Evolutionary conservation across 2,329 filamentous ascomycete species (phyloP).

Genomic region (Claviceps quebecensis): DNA sequence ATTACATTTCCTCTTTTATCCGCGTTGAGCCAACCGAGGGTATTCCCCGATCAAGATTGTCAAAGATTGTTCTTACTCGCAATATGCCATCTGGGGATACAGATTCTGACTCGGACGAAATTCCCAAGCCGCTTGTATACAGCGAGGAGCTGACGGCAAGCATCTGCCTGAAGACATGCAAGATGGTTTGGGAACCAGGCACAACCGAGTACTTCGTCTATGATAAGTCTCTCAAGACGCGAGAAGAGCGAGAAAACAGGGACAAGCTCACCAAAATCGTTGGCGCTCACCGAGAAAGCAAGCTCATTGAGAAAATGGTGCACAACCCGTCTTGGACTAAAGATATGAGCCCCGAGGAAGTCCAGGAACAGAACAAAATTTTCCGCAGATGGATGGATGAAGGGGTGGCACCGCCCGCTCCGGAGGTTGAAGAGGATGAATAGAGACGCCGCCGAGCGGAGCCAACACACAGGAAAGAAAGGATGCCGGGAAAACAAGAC

Average conservation of each 20-base stretch:
- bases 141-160: constrained; percentile 56
- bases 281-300: constrained; percentile 51
- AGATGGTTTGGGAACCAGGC: constrained; percentile 60
- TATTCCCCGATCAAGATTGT: constrained; percentile 48
- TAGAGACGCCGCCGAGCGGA: not conserved
- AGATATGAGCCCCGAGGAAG: constrained; percentile 63
- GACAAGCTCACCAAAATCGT: constrained; percentile 38
- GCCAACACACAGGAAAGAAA: too few species aligned
- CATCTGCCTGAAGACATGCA: constrained; percentile 65
- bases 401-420: constrained; percentile 22
- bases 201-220: constrained; percentile 61
- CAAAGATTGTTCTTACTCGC: constrained; percentile 55
- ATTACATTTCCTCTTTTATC: constrained; percentile 87
- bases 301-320: constrained; percentile 66
- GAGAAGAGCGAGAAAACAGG: constrained; percentile 44
- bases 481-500: not conserved
- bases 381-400: constrained; percentile 41
- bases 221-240: constrained; percentile 52
- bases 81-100: constrained; percentile 52
- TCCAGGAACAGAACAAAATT: constrained; percentile 59
- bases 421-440: constrained; percentile 3
- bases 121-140: constrained; percentile 46
- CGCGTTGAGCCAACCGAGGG: constrained; percentile 81
- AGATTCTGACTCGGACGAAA: constrained; percentile 48
- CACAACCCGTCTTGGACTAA: constrained; percentile 70